Conservation (phyloP, 768 basidiomycete species). For the Mycena galericulata region DNA sequence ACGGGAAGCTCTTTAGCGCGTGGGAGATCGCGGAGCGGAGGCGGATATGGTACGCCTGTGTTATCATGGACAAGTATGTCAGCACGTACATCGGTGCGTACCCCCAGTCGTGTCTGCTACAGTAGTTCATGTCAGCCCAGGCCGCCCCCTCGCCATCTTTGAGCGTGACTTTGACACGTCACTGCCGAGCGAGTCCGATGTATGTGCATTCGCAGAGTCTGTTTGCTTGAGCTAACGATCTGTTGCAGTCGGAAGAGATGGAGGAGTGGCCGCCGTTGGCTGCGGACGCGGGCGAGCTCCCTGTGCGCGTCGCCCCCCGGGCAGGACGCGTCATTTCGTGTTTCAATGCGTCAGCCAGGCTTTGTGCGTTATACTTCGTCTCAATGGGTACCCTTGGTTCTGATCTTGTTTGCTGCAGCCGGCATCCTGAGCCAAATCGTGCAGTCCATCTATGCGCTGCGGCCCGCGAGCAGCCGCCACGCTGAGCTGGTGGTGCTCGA, state of each 20-base stretch:
- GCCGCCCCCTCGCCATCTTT: constrained; percentile 79
- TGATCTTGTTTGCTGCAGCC: constrained; percentile 54
- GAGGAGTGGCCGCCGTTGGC: constrained; percentile 59
- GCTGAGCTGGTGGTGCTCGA: constrained; percentile 70
- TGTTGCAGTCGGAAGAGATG: constrained; percentile 69
- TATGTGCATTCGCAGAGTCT: constrained; percentile 39
- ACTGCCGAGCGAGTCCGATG: constrained; percentile 71
- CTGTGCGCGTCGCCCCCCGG: constrained; percentile 46
- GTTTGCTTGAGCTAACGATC: constrained; percentile 13
- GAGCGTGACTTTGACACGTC: constrained; percentile 83
- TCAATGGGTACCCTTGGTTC: constrained; percentile 20
- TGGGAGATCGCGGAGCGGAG: constrained; percentile 77
- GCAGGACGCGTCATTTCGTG: constrained; percentile 74
- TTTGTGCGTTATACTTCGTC: constrained; percentile 62
- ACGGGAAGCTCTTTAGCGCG: constrained; percentile 61
- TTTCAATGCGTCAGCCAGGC: constrained; percentile 77
- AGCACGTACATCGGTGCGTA: constrained; percentile 78
- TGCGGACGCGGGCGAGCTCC: constrained; percentile 33
- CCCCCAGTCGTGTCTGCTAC: constrained; percentile 15
- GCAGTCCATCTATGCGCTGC: constrained; percentile 78
- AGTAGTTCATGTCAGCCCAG: constrained; percentile 40
- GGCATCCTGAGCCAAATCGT: constrained; percentile 76
- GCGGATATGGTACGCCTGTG: constrained; percentile 83
- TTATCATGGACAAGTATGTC: constrained; percentile 84
- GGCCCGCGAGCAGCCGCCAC: constrained; percentile 66